These are phyloP conservation scores for Gamarada debralockiae DNA, from an alignment of 495 filamentous ascomycete genomes.

Conservation along the genomic window DNA sequence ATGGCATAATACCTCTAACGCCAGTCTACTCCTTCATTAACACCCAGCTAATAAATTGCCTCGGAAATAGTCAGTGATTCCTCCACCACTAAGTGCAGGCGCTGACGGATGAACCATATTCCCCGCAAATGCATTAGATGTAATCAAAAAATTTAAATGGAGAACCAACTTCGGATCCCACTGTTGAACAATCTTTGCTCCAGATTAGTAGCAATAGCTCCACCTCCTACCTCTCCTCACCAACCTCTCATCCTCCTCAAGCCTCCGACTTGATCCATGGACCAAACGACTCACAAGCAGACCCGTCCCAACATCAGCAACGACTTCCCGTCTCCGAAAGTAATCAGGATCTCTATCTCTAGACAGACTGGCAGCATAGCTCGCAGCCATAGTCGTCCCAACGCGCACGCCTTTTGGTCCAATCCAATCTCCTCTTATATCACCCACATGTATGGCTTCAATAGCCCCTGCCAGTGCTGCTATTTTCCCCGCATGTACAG, in stretches of 20 bases:
- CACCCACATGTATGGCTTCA: neutral
- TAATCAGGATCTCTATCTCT: neutral
- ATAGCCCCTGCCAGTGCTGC: neutral
- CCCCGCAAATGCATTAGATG: too few relatives aligned
- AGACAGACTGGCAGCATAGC: neutral
- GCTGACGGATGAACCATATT: too few relatives aligned
- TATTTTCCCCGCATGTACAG: neutral
- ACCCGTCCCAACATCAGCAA: slow-evolving; percentile 3
- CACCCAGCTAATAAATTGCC: too few relatives aligned
- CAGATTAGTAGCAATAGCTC: slow-evolving; percentile 7
- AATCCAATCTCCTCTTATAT: neutral
- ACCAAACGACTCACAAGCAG: neutral
- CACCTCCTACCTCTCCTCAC: neutral
- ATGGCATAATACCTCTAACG: too few relatives aligned
- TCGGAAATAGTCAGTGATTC: too few relatives aligned
- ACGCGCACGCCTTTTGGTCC: slow-evolving; percentile 4
- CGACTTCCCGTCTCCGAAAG: neutral
- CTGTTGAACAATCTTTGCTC: too few relatives aligned
- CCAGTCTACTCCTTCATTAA: too few relatives aligned
- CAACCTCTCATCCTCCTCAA: neutral
- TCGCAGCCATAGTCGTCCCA: slow-evolving; percentile 1
- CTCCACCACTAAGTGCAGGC: too few relatives aligned
- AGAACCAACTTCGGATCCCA: too few relatives aligned
- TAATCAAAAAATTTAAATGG: too few relatives aligned
- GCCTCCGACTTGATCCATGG: neutral